These are phyloP conservation scores for Capsella rubella DNA, from an alignment of 441 rosid genomes.

Conservation along the genomic window DNA sequence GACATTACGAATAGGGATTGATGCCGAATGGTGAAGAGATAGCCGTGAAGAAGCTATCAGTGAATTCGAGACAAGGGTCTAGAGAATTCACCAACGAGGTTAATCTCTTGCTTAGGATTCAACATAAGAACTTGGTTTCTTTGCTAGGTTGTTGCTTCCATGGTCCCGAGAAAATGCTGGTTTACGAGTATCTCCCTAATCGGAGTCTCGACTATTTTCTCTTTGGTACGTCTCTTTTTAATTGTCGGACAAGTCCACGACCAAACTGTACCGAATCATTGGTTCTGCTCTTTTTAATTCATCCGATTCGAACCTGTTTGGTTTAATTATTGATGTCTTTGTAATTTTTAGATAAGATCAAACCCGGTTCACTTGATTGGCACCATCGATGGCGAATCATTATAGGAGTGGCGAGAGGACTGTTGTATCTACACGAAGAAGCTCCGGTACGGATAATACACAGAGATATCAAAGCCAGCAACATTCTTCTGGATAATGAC, in stretches of 20 bases:
- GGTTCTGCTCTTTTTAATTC: slow-evolving; percentile 9
- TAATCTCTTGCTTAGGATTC: slow-evolving; percentile 70
- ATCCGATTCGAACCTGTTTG: slow-evolving; percentile 15
- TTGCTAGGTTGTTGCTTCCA: slow-evolving; percentile 82
- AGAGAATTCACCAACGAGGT: slow-evolving; percentile 87
- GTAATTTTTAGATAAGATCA: slow-evolving; percentile 57
- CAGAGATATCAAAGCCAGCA: slow-evolving; percentile 86
- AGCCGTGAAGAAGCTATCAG: slow-evolving; percentile 87
- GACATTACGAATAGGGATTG: slow-evolving; percentile 57
- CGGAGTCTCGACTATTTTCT: slow-evolving; percentile 84
- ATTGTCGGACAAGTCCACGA: background rate
- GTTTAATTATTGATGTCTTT: slow-evolving; percentile 10
- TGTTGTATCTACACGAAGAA: slow-evolving; percentile 89
- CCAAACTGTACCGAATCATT: slow-evolving; percentile 2
- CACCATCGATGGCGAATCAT: slow-evolving; percentile 63
- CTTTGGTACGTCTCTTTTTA: slow-evolving; percentile 57
- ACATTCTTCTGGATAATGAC: slow-evolving; percentile 72
- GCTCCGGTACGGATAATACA: slow-evolving; percentile 91
- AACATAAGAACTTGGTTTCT: slow-evolving; percentile 84
- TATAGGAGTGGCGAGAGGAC: slow-evolving; percentile 79
- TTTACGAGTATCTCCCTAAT: slow-evolving; percentile 90
- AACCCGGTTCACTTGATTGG: slow-evolving; percentile 72
- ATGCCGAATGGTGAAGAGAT: slow-evolving; percentile 82
- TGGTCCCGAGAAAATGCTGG: slow-evolving; percentile 91
- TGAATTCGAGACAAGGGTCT: slow-evolving; percentile 76